Conservation (phyloP, 768 basidiomycete genomes). For the Phylloporus arenicola region DNA sequence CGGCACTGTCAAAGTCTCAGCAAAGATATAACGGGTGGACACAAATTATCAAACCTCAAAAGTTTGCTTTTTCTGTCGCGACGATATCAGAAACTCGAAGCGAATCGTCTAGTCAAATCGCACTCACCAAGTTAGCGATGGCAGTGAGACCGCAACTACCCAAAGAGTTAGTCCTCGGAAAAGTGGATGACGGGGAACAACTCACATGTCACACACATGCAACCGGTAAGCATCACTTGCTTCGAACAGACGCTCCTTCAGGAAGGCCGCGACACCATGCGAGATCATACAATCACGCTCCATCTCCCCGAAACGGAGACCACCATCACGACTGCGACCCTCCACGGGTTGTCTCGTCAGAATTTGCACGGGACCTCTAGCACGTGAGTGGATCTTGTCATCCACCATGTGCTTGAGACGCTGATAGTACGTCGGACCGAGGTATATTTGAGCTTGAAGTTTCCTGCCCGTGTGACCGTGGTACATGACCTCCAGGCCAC, state of each 20-base stretch:
- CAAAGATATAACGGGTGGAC: constrained; percentile 1
- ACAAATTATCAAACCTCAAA: constrained; percentile 59
- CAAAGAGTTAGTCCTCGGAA: constrained; percentile 1
- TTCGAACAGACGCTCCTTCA: constrained; percentile 95
- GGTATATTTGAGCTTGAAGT: constrained; percentile 95
- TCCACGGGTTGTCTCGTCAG: constrained; percentile 97
- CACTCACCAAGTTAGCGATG: constrained; percentile 86
- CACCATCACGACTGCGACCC: constrained; percentile 97
- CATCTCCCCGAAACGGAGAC: constrained; percentile 99
- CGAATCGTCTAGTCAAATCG: background rate
- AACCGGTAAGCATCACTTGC: constrained; percentile 90
- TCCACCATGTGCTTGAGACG: constrained; percentile 99
- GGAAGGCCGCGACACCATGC: constrained; percentile 95
- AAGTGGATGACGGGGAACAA: constrained; percentile 12
- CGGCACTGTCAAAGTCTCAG: constrained; percentile 53
- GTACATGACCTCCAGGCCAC: constrained; percentile 97
- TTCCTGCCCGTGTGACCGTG: constrained; percentile 99
- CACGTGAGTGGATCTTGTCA: constrained; percentile 98
- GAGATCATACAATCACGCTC: constrained; percentile 99
- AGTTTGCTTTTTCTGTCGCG: constrained; percentile 84
- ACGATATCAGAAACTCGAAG: constrained; percentile 9
- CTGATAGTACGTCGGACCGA: constrained; percentile 99
- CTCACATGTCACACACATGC: constrained; percentile 95
- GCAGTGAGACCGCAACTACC: constrained; percentile 89
- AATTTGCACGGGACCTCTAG: constrained; percentile 96